Conservation (phyloP, 148 eudicot genomes). For the Camellia sinensis region DNA sequence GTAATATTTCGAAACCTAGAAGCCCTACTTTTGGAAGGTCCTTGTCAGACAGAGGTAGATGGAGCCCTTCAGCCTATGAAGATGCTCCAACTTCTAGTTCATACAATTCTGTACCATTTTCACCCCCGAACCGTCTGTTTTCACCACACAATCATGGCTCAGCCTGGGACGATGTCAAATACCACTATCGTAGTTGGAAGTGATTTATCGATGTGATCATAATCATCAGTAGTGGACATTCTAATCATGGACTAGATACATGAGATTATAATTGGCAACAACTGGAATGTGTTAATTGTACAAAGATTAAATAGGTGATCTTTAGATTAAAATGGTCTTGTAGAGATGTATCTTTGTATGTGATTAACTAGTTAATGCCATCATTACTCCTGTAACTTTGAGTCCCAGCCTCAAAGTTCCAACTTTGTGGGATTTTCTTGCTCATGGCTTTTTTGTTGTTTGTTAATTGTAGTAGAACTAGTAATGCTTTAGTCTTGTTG, state of each 20-base stretch:
- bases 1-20: conserved; percentile 19
- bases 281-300: background rate
- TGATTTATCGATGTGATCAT: conserved; percentile 4
- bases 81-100: conserved; percentile 39
- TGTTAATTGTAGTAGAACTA: background rate
- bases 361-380: too few species aligned
- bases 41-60: conserved; percentile 49
- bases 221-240: background rate
- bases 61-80: conserved; percentile 46
- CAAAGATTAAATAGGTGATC: background rate
- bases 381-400: too few species aligned
- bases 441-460: background rate
- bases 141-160: conserved; percentile 29
- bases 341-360: background rate
- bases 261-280: background rate
- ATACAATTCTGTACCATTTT: conserved; percentile 41
- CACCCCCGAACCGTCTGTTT: conserved; percentile 34
- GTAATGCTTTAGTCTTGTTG: background rate
- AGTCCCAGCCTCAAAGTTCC: background rate
- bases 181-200: conserved; percentile 31
- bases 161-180: background rate
- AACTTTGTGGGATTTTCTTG: background rate
- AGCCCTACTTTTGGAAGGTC: conserved; percentile 62
- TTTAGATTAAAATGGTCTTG: background rate
- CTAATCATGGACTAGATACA: background rate